Conservation (phyloP, 768 basidiomycete species). For the Agaricus blazei region DNA sequence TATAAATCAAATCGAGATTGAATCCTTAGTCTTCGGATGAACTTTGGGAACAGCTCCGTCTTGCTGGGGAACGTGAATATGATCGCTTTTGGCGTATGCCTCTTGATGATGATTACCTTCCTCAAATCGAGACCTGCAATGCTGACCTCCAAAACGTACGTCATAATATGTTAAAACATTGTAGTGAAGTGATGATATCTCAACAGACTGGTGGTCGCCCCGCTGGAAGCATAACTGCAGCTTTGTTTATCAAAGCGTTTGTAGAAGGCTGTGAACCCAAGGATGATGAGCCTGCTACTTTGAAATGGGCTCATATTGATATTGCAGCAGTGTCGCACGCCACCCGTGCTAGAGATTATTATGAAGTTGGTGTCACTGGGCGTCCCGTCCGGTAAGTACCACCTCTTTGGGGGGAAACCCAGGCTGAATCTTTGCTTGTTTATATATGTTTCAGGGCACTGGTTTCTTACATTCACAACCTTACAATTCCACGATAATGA, state of each 20-base stretch:
- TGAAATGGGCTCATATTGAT: slow-evolving; percentile 87
- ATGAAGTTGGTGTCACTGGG: slow-evolving; percentile 75
- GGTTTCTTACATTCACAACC: slow-evolving; percentile 35
- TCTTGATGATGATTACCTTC: slow-evolving; percentile 73
- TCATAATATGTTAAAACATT: background rate
- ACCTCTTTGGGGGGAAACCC: background rate
- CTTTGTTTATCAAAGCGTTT: slow-evolving; percentile 84
- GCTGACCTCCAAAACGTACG: slow-evolving; percentile 78
- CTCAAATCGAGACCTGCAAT: slow-evolving; percentile 72
- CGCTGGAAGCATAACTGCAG: slow-evolving; percentile 76
- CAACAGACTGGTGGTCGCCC: slow-evolving; percentile 63
- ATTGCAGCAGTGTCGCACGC: slow-evolving; percentile 78
- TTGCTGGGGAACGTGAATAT: slow-evolving; percentile 67
- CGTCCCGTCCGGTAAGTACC: slow-evolving; percentile 64
- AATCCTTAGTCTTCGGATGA: slow-evolving; percentile 56
- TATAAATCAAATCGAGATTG: background rate
- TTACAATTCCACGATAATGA: background rate
- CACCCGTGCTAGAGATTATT: slow-evolving; percentile 52
- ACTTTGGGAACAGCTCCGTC: slow-evolving; percentile 66
- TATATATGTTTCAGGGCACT: slow-evolving; percentile 23
- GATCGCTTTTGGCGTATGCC: slow-evolving; percentile 92
- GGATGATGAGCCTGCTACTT: slow-evolving; percentile 44
- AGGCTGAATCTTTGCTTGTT: background rate
- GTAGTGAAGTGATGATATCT: background rate
- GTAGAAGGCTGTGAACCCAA: slow-evolving; percentile 68